Percentiles rank a stretch among this genome's conserved stretches.
Conservation (phyloP, 1,139 yeast species). For the Trichomonascaceae sp. region DNA sequence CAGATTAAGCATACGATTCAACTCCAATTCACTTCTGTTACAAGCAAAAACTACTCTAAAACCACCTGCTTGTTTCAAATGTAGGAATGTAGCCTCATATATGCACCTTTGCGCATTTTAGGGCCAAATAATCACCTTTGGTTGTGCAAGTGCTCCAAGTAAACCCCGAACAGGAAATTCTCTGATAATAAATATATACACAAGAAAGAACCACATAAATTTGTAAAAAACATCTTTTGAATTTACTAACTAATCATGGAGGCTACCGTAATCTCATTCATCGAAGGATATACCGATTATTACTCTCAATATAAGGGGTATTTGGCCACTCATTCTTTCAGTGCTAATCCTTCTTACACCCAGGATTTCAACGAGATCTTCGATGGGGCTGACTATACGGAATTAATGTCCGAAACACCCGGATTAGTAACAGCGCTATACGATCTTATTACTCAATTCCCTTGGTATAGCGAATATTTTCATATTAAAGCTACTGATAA, state of each 20-base stretch:
- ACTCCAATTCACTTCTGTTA: neutral
- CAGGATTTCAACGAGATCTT: conserved; percentile 14
- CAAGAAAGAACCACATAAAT: neutral
- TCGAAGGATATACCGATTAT: conserved; percentile 7
- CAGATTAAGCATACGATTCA: neutral
- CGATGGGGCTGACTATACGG: conserved; percentile 15
- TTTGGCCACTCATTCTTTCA: conserved; percentile 15
- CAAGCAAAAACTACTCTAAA: neutral
- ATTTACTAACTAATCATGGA: neutral
- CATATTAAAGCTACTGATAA: neutral
- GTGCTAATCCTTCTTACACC: conserved; percentile 14
- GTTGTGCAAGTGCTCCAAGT: conserved; percentile 1
- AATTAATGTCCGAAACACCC: conserved; percentile 11
- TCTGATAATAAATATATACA: conserved; percentile 4
- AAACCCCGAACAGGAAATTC: conserved; percentile 10
- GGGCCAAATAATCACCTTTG: neutral
- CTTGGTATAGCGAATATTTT: conserved; percentile 14
- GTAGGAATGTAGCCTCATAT: neutral
- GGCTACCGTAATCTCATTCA: conserved; percentile 2
- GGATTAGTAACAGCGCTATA: conserved; percentile 16
- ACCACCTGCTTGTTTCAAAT: neutral
- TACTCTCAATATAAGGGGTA: conserved; percentile 11
- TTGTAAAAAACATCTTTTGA: neutral
- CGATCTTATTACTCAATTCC: conserved; percentile 16
- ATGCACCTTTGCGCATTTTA: neutral